Conservation (phyloP, 2,329 filamentous ascomycete genomes). For the Epichloe aotearoae region DNA sequence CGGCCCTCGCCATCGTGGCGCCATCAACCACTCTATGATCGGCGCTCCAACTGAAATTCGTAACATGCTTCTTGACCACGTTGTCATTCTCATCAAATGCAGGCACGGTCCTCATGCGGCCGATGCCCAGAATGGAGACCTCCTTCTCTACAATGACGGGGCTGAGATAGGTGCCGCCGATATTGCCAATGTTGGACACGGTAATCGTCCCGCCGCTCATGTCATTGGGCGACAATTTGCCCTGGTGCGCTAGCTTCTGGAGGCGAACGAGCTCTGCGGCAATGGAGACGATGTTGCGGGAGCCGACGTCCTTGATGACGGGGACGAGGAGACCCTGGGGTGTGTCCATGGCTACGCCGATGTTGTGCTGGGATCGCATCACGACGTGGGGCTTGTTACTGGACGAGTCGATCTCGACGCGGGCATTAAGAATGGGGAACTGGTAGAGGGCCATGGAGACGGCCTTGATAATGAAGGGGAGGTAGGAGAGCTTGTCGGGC, state of each 20-base stretch:
- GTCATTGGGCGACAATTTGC: slow-evolving; percentile 62
- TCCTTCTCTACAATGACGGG: slow-evolving; percentile 86
- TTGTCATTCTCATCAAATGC: slow-evolving; percentile 52
- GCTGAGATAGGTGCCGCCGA: slow-evolving; percentile 82
- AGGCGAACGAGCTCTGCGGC: slow-evolving; percentile 64
- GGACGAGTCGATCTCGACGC: slow-evolving; percentile 64
- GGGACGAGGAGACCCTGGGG: slow-evolving; percentile 80
- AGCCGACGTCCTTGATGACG: slow-evolving; percentile 73
- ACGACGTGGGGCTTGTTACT: slow-evolving; percentile 59
- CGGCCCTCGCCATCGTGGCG: slow-evolving; percentile 84
- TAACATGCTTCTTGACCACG: slow-evolving; percentile 64
- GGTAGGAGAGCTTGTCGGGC: slow-evolving; percentile 63
- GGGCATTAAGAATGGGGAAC: slow-evolving; percentile 78
- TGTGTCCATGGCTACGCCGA: slow-evolving; percentile 92
- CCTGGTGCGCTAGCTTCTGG: slow-evolving; percentile 57
- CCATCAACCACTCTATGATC: slow-evolving; percentile 93
- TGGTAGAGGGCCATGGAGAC: slow-evolving; percentile 71
- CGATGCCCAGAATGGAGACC: slow-evolving; percentile 83
- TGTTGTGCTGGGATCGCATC: slow-evolving; percentile 78
- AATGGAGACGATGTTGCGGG: slow-evolving; percentile 63
- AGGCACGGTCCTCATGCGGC: slow-evolving; percentile 66
- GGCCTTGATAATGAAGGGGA: slow-evolving; percentile 93
- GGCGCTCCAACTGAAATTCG: slow-evolving; percentile 92
- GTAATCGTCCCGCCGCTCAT: slow-evolving; percentile 84
- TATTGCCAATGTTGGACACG: slow-evolving; percentile 89